These are phyloP conservation scores for Trypanosoma congolense DNA, from an alignment of 208 protist genomes.

Conservation along the genomic window DNA sequence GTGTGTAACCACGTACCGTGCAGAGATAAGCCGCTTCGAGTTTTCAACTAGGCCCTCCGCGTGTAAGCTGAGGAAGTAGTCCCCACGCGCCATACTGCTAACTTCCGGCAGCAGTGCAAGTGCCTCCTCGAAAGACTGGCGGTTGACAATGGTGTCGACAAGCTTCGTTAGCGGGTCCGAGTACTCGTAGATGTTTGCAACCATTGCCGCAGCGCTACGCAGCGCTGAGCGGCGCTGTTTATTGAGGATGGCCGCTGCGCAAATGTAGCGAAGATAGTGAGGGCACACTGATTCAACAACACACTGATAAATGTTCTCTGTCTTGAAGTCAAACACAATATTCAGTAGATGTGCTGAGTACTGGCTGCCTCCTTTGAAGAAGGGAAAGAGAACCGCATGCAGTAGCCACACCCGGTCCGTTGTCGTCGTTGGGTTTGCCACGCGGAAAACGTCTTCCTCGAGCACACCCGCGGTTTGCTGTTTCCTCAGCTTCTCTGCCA, in stretches of 20 bases:
- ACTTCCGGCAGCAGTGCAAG: constrained; percentile 74
- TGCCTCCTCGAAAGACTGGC: constrained; percentile 72
- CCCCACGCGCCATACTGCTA: constrained; percentile 38
- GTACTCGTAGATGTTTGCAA: constrained; percentile 79
- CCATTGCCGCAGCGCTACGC: constrained; percentile 54
- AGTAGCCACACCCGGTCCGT: constrained; percentile 81
- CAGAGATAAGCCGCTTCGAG: constrained; percentile 81
- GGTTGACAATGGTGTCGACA: constrained; percentile 54
- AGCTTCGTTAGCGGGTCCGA: constrained; percentile 83
- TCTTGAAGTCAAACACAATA: constrained; percentile 78
- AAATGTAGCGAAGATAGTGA: constrained; percentile 89
- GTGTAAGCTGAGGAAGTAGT: constrained; percentile 84
- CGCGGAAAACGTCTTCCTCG: constrained; percentile 64
- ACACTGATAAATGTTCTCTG: constrained; percentile 65
- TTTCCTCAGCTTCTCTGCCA: constrained; percentile 63
- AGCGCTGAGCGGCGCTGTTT: constrained; percentile 65
- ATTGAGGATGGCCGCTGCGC: constrained; percentile 81
- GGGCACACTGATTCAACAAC: constrained; percentile 86
- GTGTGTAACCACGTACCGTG: constrained; percentile 82
- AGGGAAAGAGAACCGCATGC: constrained; percentile 91
- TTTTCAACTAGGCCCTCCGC: constrained; percentile 70
- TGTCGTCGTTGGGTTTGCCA: constrained; percentile 53
- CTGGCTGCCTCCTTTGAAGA: constrained; percentile 85
- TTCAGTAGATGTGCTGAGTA: constrained; percentile 74
- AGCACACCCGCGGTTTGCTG: constrained; percentile 53